These are phyloP conservation scores for Citrus medica DNA, from an alignment of 345 rosid genomes.

Conservation along the genomic window DNA sequence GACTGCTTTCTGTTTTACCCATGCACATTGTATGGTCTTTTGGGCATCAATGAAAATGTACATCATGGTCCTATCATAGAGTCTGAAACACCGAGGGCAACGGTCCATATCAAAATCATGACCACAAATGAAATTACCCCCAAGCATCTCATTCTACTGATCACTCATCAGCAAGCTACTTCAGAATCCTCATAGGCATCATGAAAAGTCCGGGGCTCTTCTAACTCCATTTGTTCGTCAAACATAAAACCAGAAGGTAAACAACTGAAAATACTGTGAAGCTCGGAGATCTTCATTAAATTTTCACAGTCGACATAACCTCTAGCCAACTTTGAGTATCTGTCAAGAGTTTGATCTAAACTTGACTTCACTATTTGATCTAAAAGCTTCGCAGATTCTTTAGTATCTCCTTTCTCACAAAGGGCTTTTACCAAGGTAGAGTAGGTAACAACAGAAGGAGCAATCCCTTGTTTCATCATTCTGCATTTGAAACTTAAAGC, in stretches of 20 bases:
- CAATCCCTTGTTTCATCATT: slow-evolving; percentile 48
- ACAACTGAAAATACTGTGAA: slow-evolving; percentile 11
- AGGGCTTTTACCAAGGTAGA: slow-evolving; percentile 35
- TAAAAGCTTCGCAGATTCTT: slow-evolving; percentile 23
- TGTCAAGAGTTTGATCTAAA: slow-evolving; percentile 19
- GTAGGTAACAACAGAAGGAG: slow-evolving; percentile 31
- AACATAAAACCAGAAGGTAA: slow-evolving; percentile 5
- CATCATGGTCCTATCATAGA: neutral
- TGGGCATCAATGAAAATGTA: slow-evolving; percentile 1
- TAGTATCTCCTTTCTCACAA: slow-evolving; percentile 32
- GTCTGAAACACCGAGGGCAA: neutral
- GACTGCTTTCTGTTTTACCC: neutral
- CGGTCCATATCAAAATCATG: neutral
- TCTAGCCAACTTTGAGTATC: slow-evolving; percentile 17
- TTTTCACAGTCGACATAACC: slow-evolving; percentile 11
- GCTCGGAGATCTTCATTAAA: slow-evolving; percentile 9
- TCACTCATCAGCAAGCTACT: slow-evolving; percentile 23
- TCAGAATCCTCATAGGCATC: slow-evolving; percentile 16
- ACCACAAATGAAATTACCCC: neutral
- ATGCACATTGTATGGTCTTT: slow-evolving; percentile 6
- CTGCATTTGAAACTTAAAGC: slow-evolving; percentile 48
- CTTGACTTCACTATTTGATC: slow-evolving; percentile 26
- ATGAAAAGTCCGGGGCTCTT: slow-evolving; percentile 4
- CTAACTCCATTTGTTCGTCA: slow-evolving; percentile 14
- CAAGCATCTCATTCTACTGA: neutral